Evolutionary conservation across 257 asterid species (phyloP).

Genomic region (Vinca minor): DNA sequence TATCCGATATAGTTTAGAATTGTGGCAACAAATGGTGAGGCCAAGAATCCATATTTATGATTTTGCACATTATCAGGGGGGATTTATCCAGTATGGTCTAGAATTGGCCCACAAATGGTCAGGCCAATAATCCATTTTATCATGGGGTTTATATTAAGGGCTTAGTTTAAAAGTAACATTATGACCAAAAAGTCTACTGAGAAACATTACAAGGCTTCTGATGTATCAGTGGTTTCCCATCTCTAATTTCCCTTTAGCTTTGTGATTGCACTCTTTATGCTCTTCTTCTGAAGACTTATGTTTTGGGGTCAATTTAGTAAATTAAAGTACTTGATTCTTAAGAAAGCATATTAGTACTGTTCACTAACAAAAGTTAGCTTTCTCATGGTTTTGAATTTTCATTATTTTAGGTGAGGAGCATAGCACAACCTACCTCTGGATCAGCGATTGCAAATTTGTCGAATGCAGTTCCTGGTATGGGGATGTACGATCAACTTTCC

Average conservation of each 20-base stretch:
- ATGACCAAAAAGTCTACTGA: no score
- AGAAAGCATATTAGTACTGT: no score
- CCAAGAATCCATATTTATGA: no score
- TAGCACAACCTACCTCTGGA: slow-evolving; percentile 27
- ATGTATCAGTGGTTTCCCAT: slow-evolving; percentile 26
- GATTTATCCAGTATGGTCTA: no score
- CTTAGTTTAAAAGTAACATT: no score
- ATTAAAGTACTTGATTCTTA: not conserved
- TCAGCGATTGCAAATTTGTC: slow-evolving; percentile 26
- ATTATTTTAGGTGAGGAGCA: slow-evolving; percentile 21
- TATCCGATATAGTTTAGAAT: no score
- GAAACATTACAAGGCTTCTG: slow-evolving; percentile 71
- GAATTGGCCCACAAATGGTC: no score
- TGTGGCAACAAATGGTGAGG: no score
- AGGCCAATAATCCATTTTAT: no score
- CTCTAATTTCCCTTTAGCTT: slow-evolving; percentile 2
- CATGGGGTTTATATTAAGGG: no score
- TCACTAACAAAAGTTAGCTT: no score
- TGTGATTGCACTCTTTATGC: not conserved
- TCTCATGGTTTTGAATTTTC: not conserved
- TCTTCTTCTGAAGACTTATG: not conserved
- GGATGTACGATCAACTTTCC: slow-evolving; percentile 33
- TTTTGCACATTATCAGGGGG: no score
- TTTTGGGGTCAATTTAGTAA: not conserved
- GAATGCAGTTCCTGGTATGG: slow-evolving; percentile 29